Conservation (phyloP, 257 asterid genomes). For the Solanum habrochaites region DNA sequence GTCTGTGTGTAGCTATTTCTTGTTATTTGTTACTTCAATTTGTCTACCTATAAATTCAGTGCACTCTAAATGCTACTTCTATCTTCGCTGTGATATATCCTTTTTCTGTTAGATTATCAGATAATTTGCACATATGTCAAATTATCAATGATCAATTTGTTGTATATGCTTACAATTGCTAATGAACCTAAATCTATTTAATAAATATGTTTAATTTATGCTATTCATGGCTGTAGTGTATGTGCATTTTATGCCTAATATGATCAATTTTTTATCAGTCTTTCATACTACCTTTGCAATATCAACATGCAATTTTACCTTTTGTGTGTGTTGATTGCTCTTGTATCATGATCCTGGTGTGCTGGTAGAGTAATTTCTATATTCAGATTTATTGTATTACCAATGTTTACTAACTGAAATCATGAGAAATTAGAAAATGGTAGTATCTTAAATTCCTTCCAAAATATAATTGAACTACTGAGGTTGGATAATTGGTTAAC, state of each 20-base stretch:
- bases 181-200: neutral
- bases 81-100: neutral
- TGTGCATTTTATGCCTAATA: neutral
- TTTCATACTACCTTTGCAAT: neutral
- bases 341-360: neutral
- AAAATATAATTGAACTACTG: neutral
- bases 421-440: neutral
- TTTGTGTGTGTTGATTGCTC: neutral
- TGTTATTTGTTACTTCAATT: neutral
- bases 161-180: neutral
- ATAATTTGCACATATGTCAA: neutral
- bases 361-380: neutral
- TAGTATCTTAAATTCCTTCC: neutral
- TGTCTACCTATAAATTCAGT: neutral
- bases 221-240: neutral
- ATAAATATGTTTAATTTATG: neutral
- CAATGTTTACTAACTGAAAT: neutral
- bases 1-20: neutral
- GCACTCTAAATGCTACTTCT: neutral
- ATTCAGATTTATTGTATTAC: neutral
- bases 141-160: neutral
- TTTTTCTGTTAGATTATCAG: neutral
- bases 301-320: neutral
- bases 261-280: neutral
- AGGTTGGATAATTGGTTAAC: neutral